Evolutionary conservation across 1,139 yeast genomes (phyloP).

Genomic region (Yamadazyma sp.): DNA sequence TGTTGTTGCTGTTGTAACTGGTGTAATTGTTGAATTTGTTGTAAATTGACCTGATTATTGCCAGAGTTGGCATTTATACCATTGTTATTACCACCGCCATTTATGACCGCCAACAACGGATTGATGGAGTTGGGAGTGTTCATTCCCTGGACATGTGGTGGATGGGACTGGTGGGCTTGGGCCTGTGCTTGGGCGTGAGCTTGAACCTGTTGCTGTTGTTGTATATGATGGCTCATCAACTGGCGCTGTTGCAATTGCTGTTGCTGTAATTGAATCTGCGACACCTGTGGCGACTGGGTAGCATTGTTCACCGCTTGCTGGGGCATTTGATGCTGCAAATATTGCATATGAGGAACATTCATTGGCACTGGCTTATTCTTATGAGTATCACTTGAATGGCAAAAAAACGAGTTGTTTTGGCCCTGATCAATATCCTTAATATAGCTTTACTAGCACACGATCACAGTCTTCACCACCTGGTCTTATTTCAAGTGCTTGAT

Average conservation of each 20-base stretch:
- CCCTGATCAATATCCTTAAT: too few relatives aligned
- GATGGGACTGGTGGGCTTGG: slow-evolving; percentile 4
- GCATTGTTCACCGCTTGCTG: slow-evolving; percentile 25
- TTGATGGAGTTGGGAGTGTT: slow-evolving; percentile 24
- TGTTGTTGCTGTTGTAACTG: slow-evolving; percentile 14
- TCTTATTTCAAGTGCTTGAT: neutral
- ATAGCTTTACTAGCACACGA: too few relatives aligned
- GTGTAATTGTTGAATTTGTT: slow-evolving; percentile 18
- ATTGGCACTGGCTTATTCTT: slow-evolving; percentile 1
- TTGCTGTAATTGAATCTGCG: slow-evolving; percentile 37
- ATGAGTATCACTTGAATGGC: neutral
- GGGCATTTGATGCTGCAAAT: slow-evolving; percentile 38
- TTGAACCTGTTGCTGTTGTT: slow-evolving; percentile 23
- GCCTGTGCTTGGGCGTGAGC: slow-evolving; percentile 25
- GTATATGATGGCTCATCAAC: slow-evolving; percentile 35
- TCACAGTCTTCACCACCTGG: neutral
- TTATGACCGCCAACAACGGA: slow-evolving; percentile 39
- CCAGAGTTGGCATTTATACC: slow-evolving; percentile 5
- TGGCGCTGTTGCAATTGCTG: slow-evolving; percentile 44
- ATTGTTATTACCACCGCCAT: slow-evolving; percentile 22
- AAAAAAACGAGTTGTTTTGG: neutral
- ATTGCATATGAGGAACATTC: slow-evolving; percentile 41
- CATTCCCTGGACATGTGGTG: slow-evolving; percentile 5
- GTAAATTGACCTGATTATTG: slow-evolving; percentile 14
- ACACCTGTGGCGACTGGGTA: slow-evolving; percentile 39